Evolutionary conservation across 768 basidiomycete genomes (phyloP), one percentile per base, ranked within the genome.

Genomic region (Saitozyma sp.): DNA sequence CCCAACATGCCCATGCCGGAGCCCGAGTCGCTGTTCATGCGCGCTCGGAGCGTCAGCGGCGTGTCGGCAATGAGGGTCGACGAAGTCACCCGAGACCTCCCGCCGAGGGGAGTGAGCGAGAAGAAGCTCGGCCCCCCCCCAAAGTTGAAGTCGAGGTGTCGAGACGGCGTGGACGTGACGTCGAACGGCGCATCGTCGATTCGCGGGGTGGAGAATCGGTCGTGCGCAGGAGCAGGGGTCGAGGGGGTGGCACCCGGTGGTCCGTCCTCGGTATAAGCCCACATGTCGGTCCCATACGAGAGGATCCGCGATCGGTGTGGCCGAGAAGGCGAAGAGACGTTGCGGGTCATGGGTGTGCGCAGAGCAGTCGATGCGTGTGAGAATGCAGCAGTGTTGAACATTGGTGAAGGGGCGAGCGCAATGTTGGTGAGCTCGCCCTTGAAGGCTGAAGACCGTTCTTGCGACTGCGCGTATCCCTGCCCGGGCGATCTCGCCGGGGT

Each of bases 81-180:
- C 29, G 65, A 67, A 2, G 71, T 50, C 9, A 73, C 60, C 17
- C 74, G 39, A 1, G 65, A 61, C 40, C 72, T 56, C n/a, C 67
- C 71, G 11, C 68, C 69, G 29, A 71, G 59, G 1, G 74, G 74
- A 16, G 74, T 76, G 6, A 75, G 58, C 3, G 74, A 71, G 66
- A 76, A 76, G 43, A 76, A 52, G 13, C 68, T 71, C 6, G 71
- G 71, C 57, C 65, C 63, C 29, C 29, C 29, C 51, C 69, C 74
- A 63, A 73, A 71, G 60, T 69, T 76, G 64, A 73, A 73, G 54
- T 76, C 74, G 50, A 76, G 55, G 59, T 76, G 74, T 43, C 74
- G 57, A 16, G 71, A 73, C 13, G 74, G 74, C 8, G 74, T 76
- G 11, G 71, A 73, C 6, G 69, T 71, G 19, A 76, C 74, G 51